phyloP scores from a whole-genome alignment of 345 rosid genomes.

The Citrus maxima region DNA sequence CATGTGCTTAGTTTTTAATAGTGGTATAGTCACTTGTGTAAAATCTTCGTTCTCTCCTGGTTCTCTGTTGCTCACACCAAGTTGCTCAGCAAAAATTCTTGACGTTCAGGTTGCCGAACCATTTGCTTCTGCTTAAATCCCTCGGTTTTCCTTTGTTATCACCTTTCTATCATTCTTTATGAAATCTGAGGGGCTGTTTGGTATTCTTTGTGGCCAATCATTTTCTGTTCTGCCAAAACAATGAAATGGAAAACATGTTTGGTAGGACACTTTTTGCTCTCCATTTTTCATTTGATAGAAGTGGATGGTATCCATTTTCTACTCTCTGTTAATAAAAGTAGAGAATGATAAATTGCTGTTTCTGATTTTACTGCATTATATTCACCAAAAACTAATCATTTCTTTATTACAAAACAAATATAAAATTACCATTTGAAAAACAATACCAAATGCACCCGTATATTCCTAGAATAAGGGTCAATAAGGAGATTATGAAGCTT shows the following conservation, averaged over 20 bases:
- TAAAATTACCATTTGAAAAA: no score
- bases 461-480: neutral
- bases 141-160: neutral
- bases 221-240: no score
- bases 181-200: neutral
- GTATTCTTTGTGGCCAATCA: no score
- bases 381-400: no score
- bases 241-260: no score
- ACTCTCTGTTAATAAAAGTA: no score
- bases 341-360: no score
- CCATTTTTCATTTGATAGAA: no score
- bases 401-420: no score
- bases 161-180: neutral
- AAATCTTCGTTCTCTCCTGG: neutral
- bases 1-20: neutral
- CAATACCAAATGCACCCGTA: neutral
- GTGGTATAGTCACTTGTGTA: neutral
- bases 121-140: neutral
- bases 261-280: no score
- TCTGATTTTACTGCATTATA: no score
- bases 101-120: neutral
- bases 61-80: neutral
- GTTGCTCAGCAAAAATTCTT: neutral
- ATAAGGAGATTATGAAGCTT: constrained; percentile 8
- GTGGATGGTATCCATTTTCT: no score